Evolutionary conservation across 225 moss, liverwort and hornwort species (phyloP).

Genomic region (Thuidium tamariscinum): DNA sequence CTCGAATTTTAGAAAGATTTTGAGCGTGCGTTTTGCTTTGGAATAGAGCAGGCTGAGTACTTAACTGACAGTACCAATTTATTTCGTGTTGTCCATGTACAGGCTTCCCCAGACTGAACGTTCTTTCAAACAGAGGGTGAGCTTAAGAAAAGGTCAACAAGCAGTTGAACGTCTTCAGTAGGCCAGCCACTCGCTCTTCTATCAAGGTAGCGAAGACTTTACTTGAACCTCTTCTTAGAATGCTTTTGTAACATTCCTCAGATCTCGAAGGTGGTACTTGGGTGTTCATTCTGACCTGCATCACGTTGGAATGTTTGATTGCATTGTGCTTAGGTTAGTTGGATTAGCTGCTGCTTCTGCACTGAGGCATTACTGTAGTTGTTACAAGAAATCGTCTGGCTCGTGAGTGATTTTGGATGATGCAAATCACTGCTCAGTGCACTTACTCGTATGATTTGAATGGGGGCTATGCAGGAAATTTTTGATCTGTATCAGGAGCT

Average conservation of each 20-base stretch:
- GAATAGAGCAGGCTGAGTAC: neutral
- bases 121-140: neutral
- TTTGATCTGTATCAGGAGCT: neutral
- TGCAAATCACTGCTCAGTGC: neutral
- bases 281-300: neutral
- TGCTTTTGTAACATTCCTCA: neutral
- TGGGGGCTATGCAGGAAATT: neutral
- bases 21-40: neutral
- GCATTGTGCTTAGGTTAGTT: neutral
- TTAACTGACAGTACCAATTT: neutral
- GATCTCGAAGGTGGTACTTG: neutral
- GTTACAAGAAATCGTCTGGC: neutral
- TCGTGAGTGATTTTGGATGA: neutral
- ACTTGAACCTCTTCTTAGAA: neutral
- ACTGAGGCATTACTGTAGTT: neutral
- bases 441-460: neutral
- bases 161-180: neutral
- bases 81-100: neutral
- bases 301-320: neutral
- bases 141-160: neutral
- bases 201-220: neutral
- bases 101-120: constrained; percentile 4
- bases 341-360: neutral
- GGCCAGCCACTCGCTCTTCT: neutral
- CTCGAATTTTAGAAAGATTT: neutral